Conservation (phyloP, 495 filamentous ascomycete genomes). For the Penicillium odoratum region DNA sequence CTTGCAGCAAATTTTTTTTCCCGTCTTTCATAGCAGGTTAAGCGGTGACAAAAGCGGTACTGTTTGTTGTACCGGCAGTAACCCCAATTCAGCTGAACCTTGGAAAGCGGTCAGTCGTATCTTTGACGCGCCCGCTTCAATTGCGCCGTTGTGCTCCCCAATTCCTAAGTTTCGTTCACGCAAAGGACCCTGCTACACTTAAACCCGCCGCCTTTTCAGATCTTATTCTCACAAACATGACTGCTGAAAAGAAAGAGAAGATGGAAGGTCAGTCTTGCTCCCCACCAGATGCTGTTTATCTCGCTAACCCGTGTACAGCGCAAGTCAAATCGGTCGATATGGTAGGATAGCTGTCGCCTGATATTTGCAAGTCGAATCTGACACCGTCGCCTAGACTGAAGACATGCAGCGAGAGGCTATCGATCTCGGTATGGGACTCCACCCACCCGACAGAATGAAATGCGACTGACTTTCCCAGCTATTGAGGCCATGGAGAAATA, state of each 20-base stretch:
- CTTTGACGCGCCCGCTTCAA: conserved; percentile 4
- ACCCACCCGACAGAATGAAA: conserved; percentile 1
- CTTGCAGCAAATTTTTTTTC: conserved; percentile 31
- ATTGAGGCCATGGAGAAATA: conserved; percentile 91
- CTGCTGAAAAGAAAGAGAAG: conserved; percentile 65
- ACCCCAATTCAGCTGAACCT: conserved; percentile 3
- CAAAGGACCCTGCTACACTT: background rate
- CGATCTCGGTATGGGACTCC: conserved; percentile 73
- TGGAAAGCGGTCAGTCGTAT: conserved; percentile 8
- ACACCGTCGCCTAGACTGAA: conserved; percentile 63
- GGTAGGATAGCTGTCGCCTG: conserved; percentile 51
- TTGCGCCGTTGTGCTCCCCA: background rate
- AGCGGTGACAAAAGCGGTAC: conserved; percentile 34
- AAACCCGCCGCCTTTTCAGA: background rate
- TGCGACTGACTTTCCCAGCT: conserved; percentile 53
- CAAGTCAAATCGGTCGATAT: conserved; percentile 98
- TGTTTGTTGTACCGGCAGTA: conserved; percentile 22
- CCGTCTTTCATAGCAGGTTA: conserved; percentile 32
- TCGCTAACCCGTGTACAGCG: conserved; percentile 53
- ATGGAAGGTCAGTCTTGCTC: conserved; percentile 61
- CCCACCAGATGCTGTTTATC: background rate
- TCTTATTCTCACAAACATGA: conserved; percentile 34
- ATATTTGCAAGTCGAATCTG: conserved; percentile 14
- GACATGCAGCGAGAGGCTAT: conserved; percentile 96
- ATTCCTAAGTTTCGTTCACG: background rate